Base-by-base conservation (phyloP, 768 basidiomycete species). In the Tylopilus plumbeoviolaceoides region DNA sequence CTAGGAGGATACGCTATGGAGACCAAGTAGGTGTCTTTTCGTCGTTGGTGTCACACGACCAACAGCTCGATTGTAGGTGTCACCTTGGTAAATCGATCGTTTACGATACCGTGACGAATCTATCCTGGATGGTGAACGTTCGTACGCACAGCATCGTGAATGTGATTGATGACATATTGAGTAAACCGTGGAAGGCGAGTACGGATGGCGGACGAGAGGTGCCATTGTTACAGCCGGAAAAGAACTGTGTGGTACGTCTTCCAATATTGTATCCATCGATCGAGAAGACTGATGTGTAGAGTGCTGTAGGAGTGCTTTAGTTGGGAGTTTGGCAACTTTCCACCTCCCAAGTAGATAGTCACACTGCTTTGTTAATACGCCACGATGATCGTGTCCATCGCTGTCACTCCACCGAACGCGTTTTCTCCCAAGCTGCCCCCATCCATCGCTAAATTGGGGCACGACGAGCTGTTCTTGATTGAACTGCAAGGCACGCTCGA, bases 1-100 rank as follows among this genome's bases (percentile, higher is more conserved):
- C 70, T 91, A 10, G 90, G 79, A 20, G 95, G 95, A n/a, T 97
- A 89, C 63, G 95, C 91, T 3, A 77, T 94, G 78, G 91, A 93
- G 69, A 79, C 85, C 36, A 75, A 77, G 84, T 86, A 35, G 31
- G 77, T 70, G 39, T 7, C 11, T 30, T 18, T 36, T 18, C 17
- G 10, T 51, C 21, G 14, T 14, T 0, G 11, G 33, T 48, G 51
- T 48, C 53, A 35, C 51, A 20, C 48, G 38, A 42, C 41, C 35
- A 10, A 46, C 18, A 5, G 8, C 23, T 8, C 43, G 48, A 10
- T 20, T 43, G 18, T 53, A 87, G 84, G 48, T 97, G 95, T 64
- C 95, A 95, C 67, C 78, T 89, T 1, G 95, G 95, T 11, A 79
- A 80, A 65, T 80, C 85, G 2, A 90, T 97, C 58, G 67, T 95